Evolutionary conservation across 179 eudicot genomes (phyloP), one percentile per base, ranked within the genome.

Genomic region (Beta corolliflora): DNA sequence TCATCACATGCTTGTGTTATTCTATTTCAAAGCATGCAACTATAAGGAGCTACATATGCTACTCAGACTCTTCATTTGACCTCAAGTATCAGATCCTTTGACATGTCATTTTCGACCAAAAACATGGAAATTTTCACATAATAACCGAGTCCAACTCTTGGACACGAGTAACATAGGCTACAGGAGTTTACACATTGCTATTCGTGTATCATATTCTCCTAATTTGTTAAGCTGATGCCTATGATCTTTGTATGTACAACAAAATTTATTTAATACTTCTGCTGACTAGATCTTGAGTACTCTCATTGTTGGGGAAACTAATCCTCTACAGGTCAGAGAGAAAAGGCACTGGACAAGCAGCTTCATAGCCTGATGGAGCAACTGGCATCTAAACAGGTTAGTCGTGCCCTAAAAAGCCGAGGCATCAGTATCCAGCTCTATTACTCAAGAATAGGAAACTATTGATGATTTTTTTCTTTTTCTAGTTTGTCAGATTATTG

Each of bases 351-450:
- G 90, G 98, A 96, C 83, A 93, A 90, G 85, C 99, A 96, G 87
- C 96, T 96, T 79, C 97, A 96, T 84, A 90, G 97, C 90, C 88
- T 93, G 79, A 90, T 96, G 73, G 98, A 96, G 83, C 99, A 96
- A 87, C 87, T 96, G 66, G 98, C 94, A 36, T 77, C 90, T 77
- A 96, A 96, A 83, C 98, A 96, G 99, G 99, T 95, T 61, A 69
- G 76, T 78, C 56, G 59, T 82, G 61, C 81, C 4, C 16, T 64
- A 18, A 45, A 61, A 15, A 71, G 80, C 54, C 23, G 7, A 56
- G 73, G n/a, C 56, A 44, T 13, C 58, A 66, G 12, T 10, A 44
- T 64, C 18, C 19, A 71, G 41, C 14, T 55, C 29, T 36, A 10
- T 25, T 9, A 54, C 9, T 15, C 23, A 31, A 67, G 52, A 31